A percentile compares a stretch with the other conserved stretches of the same genome.
Conservation (phyloP, 2,329 filamentous ascomycete genomes). For the Dactylonectria estremocensis region DNA sequence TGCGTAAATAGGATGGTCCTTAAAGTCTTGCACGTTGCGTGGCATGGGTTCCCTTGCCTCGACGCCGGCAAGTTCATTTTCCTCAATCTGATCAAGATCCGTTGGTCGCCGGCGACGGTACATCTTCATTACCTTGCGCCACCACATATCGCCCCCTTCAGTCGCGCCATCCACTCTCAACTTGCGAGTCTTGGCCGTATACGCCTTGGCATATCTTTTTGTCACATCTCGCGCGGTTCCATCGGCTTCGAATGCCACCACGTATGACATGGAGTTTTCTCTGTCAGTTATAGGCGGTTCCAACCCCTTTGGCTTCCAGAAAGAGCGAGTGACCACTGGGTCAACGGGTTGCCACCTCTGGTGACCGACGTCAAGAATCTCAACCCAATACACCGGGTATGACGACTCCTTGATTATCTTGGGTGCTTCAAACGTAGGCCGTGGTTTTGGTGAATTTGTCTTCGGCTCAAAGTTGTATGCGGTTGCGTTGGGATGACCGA, state of each 20-base stretch:
- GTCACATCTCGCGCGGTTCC: conserved; percentile 88
- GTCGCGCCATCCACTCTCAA: conserved; percentile 78
- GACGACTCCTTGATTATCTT: conserved; percentile 76
- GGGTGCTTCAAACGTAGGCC: conserved; percentile 52
- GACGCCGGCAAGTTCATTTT: conserved; percentile 79
- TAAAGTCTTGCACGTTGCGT: conserved; percentile 88
- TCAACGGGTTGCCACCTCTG: conserved; percentile 96
- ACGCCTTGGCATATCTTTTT: conserved; percentile 87
- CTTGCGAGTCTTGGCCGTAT: conserved; percentile 90
- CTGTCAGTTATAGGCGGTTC: conserved; percentile 87
- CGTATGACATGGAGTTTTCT: conserved; percentile 86
- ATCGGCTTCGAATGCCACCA: conserved; percentile 87
- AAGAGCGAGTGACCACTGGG: conserved; percentile 82
- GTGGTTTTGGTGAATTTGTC: conserved; percentile 54
- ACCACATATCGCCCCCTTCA: conserved; percentile 68
- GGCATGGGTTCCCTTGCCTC: conserved; percentile 88
- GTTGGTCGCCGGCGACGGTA: conserved; percentile 60
- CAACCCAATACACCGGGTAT: conserved; percentile 94
- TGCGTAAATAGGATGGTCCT: conserved; percentile 86
- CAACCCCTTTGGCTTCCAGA: conserved; percentile 82
- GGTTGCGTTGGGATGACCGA: conserved; percentile 70
- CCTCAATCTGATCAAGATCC: conserved; percentile 88
- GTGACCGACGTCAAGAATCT: conserved; percentile 86
- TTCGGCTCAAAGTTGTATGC: conserved; percentile 66
- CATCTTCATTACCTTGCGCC: conserved; percentile 64